phyloP scores from a whole-genome alignment of 805 yeast genomes.

The Candida wancherniae region DNA sequence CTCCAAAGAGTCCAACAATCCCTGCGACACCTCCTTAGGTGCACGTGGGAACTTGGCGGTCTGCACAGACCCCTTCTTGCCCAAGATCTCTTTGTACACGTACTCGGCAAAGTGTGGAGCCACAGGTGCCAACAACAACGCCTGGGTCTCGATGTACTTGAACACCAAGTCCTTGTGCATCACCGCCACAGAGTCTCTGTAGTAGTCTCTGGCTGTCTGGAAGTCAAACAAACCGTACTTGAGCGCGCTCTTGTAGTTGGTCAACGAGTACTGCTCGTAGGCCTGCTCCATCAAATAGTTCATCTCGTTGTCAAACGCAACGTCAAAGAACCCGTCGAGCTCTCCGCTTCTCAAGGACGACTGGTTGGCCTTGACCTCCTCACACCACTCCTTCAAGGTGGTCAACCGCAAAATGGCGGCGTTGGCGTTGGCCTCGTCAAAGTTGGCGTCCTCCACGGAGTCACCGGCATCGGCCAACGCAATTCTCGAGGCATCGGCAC shows the following conservation, averaged over 20 bases:
- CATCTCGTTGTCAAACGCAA: slow-evolving; percentile 91
- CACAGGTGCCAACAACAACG: slow-evolving; percentile 78
- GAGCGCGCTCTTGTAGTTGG: slow-evolving; percentile 84
- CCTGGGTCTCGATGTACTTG: slow-evolving; percentile 83
- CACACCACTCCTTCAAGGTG: slow-evolving; percentile 94
- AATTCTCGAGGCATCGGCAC: slow-evolving; percentile 96
- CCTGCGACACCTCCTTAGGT: slow-evolving; percentile 57
- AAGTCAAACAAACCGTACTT: slow-evolving; percentile 89
- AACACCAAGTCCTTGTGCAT: slow-evolving; percentile 83
- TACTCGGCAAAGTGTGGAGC: slow-evolving; percentile 96
- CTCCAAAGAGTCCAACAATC: slow-evolving; percentile 62
- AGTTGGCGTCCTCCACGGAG: slow-evolving; percentile 94
- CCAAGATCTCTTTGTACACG: slow-evolving; percentile 77
- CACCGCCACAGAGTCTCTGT: slow-evolving; percentile 68
- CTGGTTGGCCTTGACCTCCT: slow-evolving; percentile 55
- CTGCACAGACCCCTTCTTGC: slow-evolving; percentile 63
- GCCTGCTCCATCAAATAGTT: slow-evolving; percentile 73
- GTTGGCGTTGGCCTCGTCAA: slow-evolving; percentile 93
- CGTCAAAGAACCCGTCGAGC: slow-evolving; percentile 65
- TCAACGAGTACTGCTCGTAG: slow-evolving; percentile 60
- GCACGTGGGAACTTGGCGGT: slow-evolving; percentile 76
- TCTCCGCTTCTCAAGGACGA: slow-evolving; percentile 48
- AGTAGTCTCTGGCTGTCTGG: slow-evolving; percentile 93
- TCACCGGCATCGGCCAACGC: slow-evolving; percentile 99
- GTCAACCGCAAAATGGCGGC: slow-evolving; percentile 93